Conservation (phyloP, 2,329 filamentous ascomycete genomes). For the Hymenoscyphus repandus region DNA sequence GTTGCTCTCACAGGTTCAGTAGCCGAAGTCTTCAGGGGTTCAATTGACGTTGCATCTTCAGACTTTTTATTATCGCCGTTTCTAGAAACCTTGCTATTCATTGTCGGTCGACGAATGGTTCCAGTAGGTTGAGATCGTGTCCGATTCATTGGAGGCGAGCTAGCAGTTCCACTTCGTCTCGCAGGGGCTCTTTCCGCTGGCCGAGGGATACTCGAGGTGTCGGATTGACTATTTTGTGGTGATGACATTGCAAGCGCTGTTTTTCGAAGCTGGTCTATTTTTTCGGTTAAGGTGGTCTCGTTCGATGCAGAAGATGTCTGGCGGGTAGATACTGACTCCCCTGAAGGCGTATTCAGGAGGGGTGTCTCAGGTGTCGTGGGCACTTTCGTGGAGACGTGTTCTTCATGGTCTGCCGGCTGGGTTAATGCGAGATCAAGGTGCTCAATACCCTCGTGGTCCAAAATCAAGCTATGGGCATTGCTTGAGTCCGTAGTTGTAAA, state of each 20-base stretch:
- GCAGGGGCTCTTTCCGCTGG: constrained; percentile 25
- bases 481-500: neutral
- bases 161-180: constrained; percentile 21
- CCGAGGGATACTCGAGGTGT: constrained; percentile 30
- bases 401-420: constrained; percentile 9
- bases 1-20: constrained; percentile 26
- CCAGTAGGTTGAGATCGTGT: constrained; percentile 31
- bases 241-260: constrained; percentile 9
- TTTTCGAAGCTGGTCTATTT: constrained; percentile 27
- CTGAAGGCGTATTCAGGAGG: constrained; percentile 5
- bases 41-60: constrained; percentile 14
- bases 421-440: constrained; percentile 55
- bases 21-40: constrained; percentile 20
- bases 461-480: constrained; percentile 25
- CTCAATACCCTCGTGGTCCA: constrained; percentile 49
- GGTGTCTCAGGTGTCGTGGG: constrained; percentile 8
- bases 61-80: constrained; percentile 21
- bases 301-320: constrained; percentile 8
- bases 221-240: constrained; percentile 15
- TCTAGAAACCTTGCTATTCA: constrained; percentile 19
- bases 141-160: constrained; percentile 29
- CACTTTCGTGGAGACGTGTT: constrained; percentile 10
- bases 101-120: constrained; percentile 26
- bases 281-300: constrained; percentile 27
- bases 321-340: neutral